Evolutionary conservation across 768 basidiomycete species (phyloP), one percentile per base, ranked within the genome.

Genomic region (Kwoniella shandongensis): DNA sequence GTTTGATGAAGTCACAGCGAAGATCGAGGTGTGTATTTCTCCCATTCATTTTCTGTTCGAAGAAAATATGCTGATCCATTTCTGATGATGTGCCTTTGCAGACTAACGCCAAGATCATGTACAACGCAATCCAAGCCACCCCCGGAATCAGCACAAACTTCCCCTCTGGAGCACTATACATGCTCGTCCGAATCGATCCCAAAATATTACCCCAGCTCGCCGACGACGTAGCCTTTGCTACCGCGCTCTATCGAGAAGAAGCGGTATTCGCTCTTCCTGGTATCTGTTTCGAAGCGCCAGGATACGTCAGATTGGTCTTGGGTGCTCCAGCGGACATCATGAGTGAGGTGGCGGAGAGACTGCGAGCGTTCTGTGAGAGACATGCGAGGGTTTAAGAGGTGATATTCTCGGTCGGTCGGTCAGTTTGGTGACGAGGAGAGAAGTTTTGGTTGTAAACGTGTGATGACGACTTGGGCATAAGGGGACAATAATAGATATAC

Each of bases 191-290:
- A 2, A 62, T 76, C 49, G 63, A 70, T 42, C 45, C 58, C 23
- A 44, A 26, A 10, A 38, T 48, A 25, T 70, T 70, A 61, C 66
- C 67, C 2, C 53, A 51, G 26, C 63, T 65, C 49, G 35, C 42
- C n/a, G 62, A 66, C 42, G 74, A 74, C 52, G 66, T 74, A 32
- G 74, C 70, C 1, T 76, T 76, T 56, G 65, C 66, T 40, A 63
- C 63, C 30, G 67, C 69, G 10, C 54, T 76, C 3, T 72, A 70
- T 44, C 41, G 62, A 15, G 74, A 76, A 55, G 64, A 76, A 55
- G 69, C 67, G 18, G 55, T 73, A 4, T 76, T 74, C 44, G 70
- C 70, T 11, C 61, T 76, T 15, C 74, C 74, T 1, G 74, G 74
- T 5, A 40, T 63, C 20, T 73, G 72, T 44, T 76, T 76, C 38